phyloP scores from a whole-genome alignment of 768 basidiomycete genomes.

The Kwoniella dendrophila region DNA sequence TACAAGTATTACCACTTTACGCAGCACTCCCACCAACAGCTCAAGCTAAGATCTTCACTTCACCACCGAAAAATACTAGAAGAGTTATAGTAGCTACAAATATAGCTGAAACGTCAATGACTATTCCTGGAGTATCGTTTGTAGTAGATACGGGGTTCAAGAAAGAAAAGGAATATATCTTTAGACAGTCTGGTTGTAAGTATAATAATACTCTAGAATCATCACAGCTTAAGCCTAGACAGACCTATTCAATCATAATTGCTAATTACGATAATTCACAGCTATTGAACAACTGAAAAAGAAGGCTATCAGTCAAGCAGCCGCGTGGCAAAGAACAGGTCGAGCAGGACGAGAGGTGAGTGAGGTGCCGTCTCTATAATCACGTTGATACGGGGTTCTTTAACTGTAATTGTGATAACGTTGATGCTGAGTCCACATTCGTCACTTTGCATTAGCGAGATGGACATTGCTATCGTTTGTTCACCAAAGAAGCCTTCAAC shows the following conservation, averaged over 20 bases:
- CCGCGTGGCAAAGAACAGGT: conserved; percentile 82
- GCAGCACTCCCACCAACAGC: conserved; percentile 77
- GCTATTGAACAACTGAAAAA: conserved; percentile 86
- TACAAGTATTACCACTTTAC: conserved; percentile 78
- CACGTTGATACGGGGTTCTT: no score
- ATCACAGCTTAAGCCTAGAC: neutral
- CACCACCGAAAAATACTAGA: conserved; percentile 68
- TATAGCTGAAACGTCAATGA: conserved; percentile 96
- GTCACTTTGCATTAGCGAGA: conserved; percentile 61
- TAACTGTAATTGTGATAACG: no score
- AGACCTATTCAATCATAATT: neutral
- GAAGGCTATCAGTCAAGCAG: conserved; percentile 81
- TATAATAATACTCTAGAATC: neutral
- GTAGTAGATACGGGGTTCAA: conserved; percentile 95
- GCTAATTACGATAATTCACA: conserved; percentile 49
- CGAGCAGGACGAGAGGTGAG: conserved; percentile 90
- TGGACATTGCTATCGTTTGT: conserved; percentile 88
- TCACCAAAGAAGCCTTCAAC: conserved; percentile 78
- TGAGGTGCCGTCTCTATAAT: neutral
- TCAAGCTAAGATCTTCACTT: conserved; percentile 75
- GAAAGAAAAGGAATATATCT: conserved; percentile 88
- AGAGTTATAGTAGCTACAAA: conserved; percentile 97
- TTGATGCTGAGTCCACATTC: neutral
- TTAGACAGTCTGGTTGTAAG: conserved; percentile 69
- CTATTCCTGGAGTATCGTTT: conserved; percentile 91